phyloP scores from a whole-genome alignment of 345 rosid species.

The Cardamine occulta region DNA sequence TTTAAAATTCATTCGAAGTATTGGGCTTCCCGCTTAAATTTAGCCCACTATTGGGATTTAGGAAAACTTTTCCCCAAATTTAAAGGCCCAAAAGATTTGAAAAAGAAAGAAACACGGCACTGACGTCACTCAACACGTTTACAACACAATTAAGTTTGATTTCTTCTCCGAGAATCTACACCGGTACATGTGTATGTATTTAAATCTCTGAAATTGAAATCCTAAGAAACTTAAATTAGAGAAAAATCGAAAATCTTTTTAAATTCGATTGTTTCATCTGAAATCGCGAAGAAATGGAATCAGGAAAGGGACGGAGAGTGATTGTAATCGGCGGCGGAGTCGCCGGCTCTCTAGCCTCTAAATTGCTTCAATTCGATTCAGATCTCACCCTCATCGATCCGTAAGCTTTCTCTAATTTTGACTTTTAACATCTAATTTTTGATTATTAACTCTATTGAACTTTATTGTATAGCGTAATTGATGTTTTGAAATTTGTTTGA shows the following conservation, averaged over 20 bases:
- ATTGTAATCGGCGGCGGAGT: conserved; percentile 71
- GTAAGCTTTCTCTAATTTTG: conserved; percentile 42
- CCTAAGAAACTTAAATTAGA: not conserved
- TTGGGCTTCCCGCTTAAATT: not conserved
- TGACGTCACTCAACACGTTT: conserved; percentile 23
- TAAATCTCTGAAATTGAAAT: not conserved
- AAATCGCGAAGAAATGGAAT: conserved; percentile 28
- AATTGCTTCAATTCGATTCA: conserved; percentile 59
- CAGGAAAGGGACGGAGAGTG: conserved; percentile 44
- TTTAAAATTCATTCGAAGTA: no score
- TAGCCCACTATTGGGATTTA: not conserved
- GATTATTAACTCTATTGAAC: no score
- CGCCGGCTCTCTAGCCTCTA: conserved; percentile 62
- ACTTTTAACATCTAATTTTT: not conserved
- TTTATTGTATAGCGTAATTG: no score
- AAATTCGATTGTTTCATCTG: not conserved
- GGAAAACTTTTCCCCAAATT: not conserved
- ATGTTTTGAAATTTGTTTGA: no score
- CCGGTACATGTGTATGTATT: not conserved
- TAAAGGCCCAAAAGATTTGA: not conserved
- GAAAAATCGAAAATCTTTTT: not conserved
- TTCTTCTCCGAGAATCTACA: not conserved
- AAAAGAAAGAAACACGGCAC: not conserved
- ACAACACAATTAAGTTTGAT: conserved; percentile 12
- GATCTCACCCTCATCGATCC: conserved; percentile 72